These are phyloP conservation scores for Fusarium drepaniforme DNA, from an alignment of 2,329 filamentous ascomycete genomes.

Conservation along the genomic window DNA sequence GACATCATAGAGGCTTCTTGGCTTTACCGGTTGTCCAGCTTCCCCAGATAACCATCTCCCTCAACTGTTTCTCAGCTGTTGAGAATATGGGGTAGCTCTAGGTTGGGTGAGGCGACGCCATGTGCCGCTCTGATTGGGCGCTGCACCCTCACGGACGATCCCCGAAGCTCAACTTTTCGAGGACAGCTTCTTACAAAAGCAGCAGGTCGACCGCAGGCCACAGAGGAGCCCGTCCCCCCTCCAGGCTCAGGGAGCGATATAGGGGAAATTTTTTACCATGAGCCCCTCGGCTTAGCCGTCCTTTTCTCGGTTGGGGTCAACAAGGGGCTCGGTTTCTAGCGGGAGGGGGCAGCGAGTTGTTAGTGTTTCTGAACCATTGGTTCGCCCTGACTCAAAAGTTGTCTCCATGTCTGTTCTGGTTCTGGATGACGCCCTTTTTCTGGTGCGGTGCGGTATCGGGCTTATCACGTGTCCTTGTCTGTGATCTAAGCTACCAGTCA, in stretches of 20 bases:
- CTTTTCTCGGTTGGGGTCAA: constrained; percentile 32
- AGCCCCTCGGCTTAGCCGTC: constrained; percentile 14
- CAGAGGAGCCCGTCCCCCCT: neutral
- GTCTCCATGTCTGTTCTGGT: constrained; percentile 13
- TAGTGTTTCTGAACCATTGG: constrained; percentile 35
- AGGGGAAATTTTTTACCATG: constrained; percentile 4
- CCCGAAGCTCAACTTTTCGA: constrained; percentile 21
- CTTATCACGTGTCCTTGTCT: constrained; percentile 42
- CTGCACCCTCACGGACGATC: constrained; percentile 23
- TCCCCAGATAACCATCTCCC: neutral
- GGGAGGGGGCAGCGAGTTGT: constrained; percentile 19
- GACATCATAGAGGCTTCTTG: constrained; percentile 7
- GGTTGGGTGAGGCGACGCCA: constrained; percentile 8
- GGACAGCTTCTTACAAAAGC: constrained; percentile 22
- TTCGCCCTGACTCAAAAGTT: constrained; percentile 38
- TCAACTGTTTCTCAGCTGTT: constrained; percentile 6
- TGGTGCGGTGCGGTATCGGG: constrained; percentile 35
- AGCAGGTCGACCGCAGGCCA: constrained; percentile 20
- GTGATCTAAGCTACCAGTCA: constrained; percentile 26
- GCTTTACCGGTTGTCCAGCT: neutral
- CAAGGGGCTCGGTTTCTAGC: constrained; percentile 36
- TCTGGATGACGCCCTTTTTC: constrained; percentile 38
- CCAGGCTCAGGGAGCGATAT: constrained; percentile 1
- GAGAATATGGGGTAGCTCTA: constrained; percentile 1
- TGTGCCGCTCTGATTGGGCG: constrained; percentile 7